phyloP scores from a whole-genome alignment of 2,329 filamentous ascomycete genomes.

The Ilyonectria sp. region DNA sequence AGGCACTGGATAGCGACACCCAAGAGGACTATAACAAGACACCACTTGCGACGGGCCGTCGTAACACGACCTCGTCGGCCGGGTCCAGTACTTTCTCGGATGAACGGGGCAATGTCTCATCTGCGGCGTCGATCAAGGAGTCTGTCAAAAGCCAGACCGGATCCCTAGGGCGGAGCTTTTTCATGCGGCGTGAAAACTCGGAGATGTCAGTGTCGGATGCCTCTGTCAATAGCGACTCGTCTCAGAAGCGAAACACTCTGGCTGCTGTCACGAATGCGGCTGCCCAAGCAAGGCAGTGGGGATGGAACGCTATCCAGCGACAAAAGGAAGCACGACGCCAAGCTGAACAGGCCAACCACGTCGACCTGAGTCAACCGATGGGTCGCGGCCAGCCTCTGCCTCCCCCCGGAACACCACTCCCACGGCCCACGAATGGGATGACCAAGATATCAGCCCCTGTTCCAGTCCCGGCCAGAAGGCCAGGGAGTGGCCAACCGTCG shows the following conservation, averaged over 20 bases:
- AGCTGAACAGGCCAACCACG: slow-evolving; percentile 50
- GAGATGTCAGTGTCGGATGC: slow-evolving; percentile 55
- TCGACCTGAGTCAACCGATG: slow-evolving; percentile 77
- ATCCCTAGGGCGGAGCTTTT: slow-evolving; percentile 58
- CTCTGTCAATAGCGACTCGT: slow-evolving; percentile 50
- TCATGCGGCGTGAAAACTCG: slow-evolving; percentile 57
- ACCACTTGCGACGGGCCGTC: slow-evolving; percentile 48
- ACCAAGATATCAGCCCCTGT: slow-evolving; percentile 69
- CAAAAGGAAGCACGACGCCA: slow-evolving; percentile 60
- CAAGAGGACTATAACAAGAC: slow-evolving; percentile 49
- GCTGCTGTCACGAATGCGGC: slow-evolving; percentile 71
- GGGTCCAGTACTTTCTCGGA: slow-evolving; percentile 48
- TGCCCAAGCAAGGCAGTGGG: slow-evolving; percentile 71
- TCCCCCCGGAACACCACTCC: slow-evolving; percentile 84
- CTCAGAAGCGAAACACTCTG: slow-evolving; percentile 65
- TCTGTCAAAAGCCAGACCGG: slow-evolving; percentile 60
- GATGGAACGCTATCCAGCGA: slow-evolving; percentile 69
- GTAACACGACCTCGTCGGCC: slow-evolving; percentile 58
- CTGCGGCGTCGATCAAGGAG: slow-evolving; percentile 51
- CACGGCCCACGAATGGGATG: slow-evolving; percentile 72
- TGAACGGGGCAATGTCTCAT: slow-evolving; percentile 49
- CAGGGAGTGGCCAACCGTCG: slow-evolving; percentile 62
- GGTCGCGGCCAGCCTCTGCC: slow-evolving; percentile 87
- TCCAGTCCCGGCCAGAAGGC: slow-evolving; percentile 76
- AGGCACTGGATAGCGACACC: slow-evolving; percentile 58